Evolutionary conservation across 1,139 yeast species (phyloP), one percentile per base, ranked within the genome.

Genomic region (Protomyces lactucae-debilis): DNA sequence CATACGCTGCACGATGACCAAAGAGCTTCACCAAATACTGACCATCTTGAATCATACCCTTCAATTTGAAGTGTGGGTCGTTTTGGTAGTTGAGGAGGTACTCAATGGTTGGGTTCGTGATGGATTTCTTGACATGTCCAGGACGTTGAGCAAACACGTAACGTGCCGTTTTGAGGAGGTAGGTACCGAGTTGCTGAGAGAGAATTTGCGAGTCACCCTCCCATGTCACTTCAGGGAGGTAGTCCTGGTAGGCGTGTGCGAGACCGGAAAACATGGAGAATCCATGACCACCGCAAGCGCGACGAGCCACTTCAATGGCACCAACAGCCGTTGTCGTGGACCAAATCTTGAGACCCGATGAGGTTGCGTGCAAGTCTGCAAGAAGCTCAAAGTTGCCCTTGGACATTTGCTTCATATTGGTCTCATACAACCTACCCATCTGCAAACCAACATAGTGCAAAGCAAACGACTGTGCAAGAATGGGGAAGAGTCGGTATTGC

Each of bases 161-260:
- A n/a, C 65, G 53, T 6, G 65, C 65, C 23, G 60, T 55, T 53
- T 61, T 61, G 51, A 63, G 48, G 25, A 63, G 55, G 55, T 57
- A 57, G 37, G 65, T 57, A 16, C 65, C 65, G n/a, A 57, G 54
- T 43, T 63, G 65, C 43, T 63, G 65, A 10, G 63, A 52, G 32
- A 63, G 56, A 56, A 63, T 57, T 16, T 61, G 60, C 65, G 63
- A 60, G 64, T 63, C 65, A 25, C 65, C 65, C 32, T 63, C 65
- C 57, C 59, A 63, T 3, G 65, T 63, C 25, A 57, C 63, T 28
- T 57, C 59, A 14, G 65, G 65, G 28, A 57, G 52, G 52, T 57
- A 63, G 51, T 63, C 60, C 25, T 57, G 63, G 59, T 57, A 63
- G 14, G 59, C 55, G 36, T 57, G 63, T 8, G 55, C 65, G n/a